Conservation (phyloP, 1,139 yeast species). For the Candida tetrigidarum region DNA sequence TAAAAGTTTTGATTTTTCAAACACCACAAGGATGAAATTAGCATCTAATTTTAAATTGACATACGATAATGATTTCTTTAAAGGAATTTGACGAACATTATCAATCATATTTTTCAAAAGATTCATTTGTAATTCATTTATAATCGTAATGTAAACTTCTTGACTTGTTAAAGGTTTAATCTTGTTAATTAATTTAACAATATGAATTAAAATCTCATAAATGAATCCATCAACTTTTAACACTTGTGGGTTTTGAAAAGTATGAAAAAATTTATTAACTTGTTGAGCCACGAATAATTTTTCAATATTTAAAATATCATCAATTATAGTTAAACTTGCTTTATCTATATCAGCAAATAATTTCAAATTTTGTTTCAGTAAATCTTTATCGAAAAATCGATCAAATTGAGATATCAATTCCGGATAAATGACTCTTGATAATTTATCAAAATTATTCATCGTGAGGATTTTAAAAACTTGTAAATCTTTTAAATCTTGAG, state of each 20-base stretch:
- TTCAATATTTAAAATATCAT: conserved; percentile 45
- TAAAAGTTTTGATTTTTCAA: conserved; percentile 40
- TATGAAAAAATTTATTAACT: conserved; percentile 32
- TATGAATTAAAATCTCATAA: conserved; percentile 44
- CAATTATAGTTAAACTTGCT: conserved; percentile 45
- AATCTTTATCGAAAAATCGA: conserved; percentile 37
- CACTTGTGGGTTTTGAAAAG: conserved; percentile 9
- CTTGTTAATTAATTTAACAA: conserved; percentile 45
- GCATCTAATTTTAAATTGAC: conserved; percentile 41
- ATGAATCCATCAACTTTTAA: conserved; percentile 44
- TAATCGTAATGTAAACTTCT: conserved; percentile 39
- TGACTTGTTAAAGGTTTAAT: conserved; percentile 48
- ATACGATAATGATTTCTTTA: conserved; percentile 19
- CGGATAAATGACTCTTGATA: conserved; percentile 40
- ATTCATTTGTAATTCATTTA: conserved; percentile 44
- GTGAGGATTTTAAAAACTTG: conserved; percentile 44
- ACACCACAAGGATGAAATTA: conserved; percentile 44
- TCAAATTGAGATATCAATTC: conserved; percentile 39
- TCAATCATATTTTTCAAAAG: conserved; percentile 40
- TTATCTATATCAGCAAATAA: conserved; percentile 49
- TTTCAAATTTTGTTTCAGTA: conserved; percentile 44
- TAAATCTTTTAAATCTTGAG: conserved; percentile 13
- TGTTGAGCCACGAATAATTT: conserved; percentile 38
- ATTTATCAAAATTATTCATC: conserved; percentile 49
- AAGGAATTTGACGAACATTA: conserved; percentile 26